Evolutionary conservation across 768 basidiomycete genomes (phyloP), one percentile per base, ranked within the genome.

Genomic region (Amanita phalloides): DNA sequence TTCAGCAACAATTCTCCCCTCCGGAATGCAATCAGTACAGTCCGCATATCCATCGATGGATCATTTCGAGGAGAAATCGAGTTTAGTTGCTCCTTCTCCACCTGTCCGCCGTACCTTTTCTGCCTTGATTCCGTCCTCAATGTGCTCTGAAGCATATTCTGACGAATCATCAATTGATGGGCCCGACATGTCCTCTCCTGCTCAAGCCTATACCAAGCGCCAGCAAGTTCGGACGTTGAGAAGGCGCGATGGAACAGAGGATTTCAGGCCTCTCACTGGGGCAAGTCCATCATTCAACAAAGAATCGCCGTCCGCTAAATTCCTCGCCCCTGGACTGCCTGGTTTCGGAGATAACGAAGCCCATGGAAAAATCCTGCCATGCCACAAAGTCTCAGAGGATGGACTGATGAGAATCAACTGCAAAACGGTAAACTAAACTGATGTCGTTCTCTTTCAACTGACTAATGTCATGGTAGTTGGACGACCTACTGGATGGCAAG

Each of bases 281-380:
- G 80, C 74, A 9, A 81, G 76, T 13, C 77, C 81, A 9, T 60
- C 74, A 58, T 69, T 70, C 37, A 67, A 68, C 57, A 73, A 73
- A 37, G 79, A 82, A 54, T 79, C 79, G 57, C 82, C 82, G 9
- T 76, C 76, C 4, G 68, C 74, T 6, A 78, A 77, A 54, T 77
- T 74, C 48, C 67, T 77, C 65, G 69, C 73, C 23, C 74, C 75
- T 23, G 89, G 84, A 41, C 66, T 91, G 48, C 84, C 87, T 47
- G 86, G 92, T 0, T 96, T 94, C 66, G 88, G 94, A 13, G 91
- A 92, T 58, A 92, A 92, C 60, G 96, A 99, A 65, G 81, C 87
- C 36, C 74, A 83, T 54, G 95, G 95, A 36, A 99, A 98, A 69
- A 80, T 94, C 57, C 66, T 99, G 54, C 94, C 94, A 30, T 99